A percentile compares a stretch with the other conserved stretches of the same genome.
Conservation (phyloP, 768 basidiomycete species). For the Agaricus sinodeliciosus region DNA sequence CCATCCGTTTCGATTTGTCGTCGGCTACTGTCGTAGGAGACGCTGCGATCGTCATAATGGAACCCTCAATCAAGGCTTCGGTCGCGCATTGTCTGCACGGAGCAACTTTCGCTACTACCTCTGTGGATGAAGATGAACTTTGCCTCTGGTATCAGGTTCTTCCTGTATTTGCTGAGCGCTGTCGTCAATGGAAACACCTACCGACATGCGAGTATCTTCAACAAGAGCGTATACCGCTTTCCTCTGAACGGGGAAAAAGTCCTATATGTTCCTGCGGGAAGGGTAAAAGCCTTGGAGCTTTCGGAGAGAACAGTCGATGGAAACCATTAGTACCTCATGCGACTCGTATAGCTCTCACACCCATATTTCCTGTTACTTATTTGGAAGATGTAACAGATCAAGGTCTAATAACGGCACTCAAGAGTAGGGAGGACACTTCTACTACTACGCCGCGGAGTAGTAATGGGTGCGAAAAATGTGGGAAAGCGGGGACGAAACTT, state of each 20-base stretch:
- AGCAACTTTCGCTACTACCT: slow-evolving; percentile 11
- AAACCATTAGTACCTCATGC: slow-evolving; percentile 32
- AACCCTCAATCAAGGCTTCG: slow-evolving; percentile 13
- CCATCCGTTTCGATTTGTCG: slow-evolving; percentile 39
- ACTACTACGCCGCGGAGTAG: not conserved
- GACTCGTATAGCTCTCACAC: slow-evolving; percentile 45
- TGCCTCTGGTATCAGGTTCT: slow-evolving; percentile 45
- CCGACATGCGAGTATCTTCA: slow-evolving; percentile 40
- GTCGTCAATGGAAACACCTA: slow-evolving; percentile 45
- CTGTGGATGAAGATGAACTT: slow-evolving; percentile 26
- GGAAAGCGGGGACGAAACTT: slow-evolving; percentile 19
- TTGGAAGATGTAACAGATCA: slow-evolving; percentile 24
- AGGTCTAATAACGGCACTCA: not conserved
- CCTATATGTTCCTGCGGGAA: slow-evolving; percentile 50
- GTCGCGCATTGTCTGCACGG: slow-evolving; percentile 12
- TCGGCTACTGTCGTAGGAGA: slow-evolving; percentile 48
- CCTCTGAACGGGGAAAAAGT: slow-evolving; percentile 24
- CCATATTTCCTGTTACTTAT: slow-evolving; percentile 46
- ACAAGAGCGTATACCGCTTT: slow-evolving; percentile 29
- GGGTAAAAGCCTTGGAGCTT: slow-evolving; percentile 37
- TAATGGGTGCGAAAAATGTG: slow-evolving; percentile 13
- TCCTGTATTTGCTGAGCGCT: slow-evolving; percentile 45
- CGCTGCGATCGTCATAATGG: slow-evolving; percentile 37
- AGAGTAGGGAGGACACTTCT: not conserved
- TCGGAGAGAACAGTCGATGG: slow-evolving; percentile 29